Percentiles rank a stretch among this genome's conserved stretches.
Evolutionary conservation across 2,329 filamentous ascomycete genomes (phyloP).

Genomic region (Monilinia aucupariae): DNA sequence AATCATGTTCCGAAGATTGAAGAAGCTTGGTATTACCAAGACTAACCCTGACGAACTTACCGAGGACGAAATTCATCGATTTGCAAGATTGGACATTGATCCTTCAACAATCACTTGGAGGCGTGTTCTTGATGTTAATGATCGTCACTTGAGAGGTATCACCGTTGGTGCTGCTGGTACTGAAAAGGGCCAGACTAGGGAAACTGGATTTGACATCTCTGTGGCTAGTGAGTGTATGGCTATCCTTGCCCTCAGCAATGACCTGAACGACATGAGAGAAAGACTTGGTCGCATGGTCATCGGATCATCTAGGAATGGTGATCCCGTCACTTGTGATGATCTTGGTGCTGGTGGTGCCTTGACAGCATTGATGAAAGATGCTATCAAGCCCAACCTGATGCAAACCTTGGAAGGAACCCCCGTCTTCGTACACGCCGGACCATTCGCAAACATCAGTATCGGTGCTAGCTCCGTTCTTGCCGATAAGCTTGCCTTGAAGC

Average conservation of each 20-base stretch:
- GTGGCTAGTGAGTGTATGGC: constrained; percentile 99
- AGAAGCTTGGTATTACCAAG: constrained; percentile 95
- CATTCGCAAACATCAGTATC: constrained; percentile 97
- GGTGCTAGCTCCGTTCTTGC: constrained; percentile 93
- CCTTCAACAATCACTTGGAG: constrained; percentile 96
- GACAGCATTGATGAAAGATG: constrained; percentile 93
- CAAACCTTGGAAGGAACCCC: constrained; percentile 95
- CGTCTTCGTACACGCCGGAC: constrained; percentile 94
- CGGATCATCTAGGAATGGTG: constrained; percentile 75
- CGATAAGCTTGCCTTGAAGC: constrained; percentile 91
- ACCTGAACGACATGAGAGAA: constrained; percentile 82
- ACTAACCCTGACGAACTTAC: constrained; percentile 88
- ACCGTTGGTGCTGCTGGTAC: constrained; percentile 84
- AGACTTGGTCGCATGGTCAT: constrained; percentile 94
- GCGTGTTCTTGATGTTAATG: constrained; percentile 93
- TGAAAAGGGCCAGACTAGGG: constrained; percentile 80
- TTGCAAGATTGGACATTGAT: constrained; percentile 94
- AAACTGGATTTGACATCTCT: constrained; percentile 96
- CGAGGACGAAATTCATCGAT: constrained; percentile 77
- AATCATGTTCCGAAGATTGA: constrained; percentile 86
- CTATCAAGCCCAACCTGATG: constrained; percentile 99
- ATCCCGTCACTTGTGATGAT: constrained; percentile 93
- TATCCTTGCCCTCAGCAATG: constrained; percentile 87
- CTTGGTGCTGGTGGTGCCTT: constrained; percentile 88
- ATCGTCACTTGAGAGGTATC: constrained; percentile 84